Evolutionary conservation across 176 grass and related monocot species (phyloP).

Genomic region (Tillandsia leiboldiana): DNA sequence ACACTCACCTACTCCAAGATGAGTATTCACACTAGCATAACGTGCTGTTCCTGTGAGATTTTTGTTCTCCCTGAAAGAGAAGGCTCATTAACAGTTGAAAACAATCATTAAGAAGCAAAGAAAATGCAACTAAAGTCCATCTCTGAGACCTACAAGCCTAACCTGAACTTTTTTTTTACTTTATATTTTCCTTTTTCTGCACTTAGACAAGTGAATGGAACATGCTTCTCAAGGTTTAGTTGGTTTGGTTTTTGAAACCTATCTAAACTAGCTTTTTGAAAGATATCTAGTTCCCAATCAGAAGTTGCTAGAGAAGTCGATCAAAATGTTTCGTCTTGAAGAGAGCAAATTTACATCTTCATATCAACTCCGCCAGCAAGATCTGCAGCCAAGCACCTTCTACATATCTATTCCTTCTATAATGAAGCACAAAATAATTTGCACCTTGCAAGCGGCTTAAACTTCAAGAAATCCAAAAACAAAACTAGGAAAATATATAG

Average conservation of each 20-base stretch:
- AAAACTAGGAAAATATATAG: background rate
- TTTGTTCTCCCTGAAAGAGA: slow-evolving; percentile 44
- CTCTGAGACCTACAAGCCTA: background rate
- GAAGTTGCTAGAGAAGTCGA: too few relatives aligned
- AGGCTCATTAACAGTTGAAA: background rate
- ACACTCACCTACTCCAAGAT: slow-evolving; percentile 56
- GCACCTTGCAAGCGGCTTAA: background rate
- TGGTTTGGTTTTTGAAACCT: too few relatives aligned
- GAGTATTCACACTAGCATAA: slow-evolving; percentile 62
- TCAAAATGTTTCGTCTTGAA: background rate
- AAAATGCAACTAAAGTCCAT: background rate
- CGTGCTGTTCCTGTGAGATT: slow-evolving; percentile 57
- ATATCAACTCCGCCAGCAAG: background rate
- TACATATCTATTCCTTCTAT: background rate
- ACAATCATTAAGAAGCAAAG: background rate
- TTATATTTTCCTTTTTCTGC: too few relatives aligned
- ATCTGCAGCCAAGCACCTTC: background rate
- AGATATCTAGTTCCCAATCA: too few relatives aligned
- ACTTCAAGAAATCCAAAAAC: background rate
- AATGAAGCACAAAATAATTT: background rate
- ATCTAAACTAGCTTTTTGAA: too few relatives aligned
- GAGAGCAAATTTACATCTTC: background rate
- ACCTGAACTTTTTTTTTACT: too few relatives aligned
- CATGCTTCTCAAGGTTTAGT: too few relatives aligned
- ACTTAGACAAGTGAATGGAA: too few relatives aligned